Percentiles rank a stretch among this genome's conserved stretches.
Evolutionary conservation across 352 stramenopile genomes (phyloP).

Genomic region (Phytopythium oedochilum): DNA sequence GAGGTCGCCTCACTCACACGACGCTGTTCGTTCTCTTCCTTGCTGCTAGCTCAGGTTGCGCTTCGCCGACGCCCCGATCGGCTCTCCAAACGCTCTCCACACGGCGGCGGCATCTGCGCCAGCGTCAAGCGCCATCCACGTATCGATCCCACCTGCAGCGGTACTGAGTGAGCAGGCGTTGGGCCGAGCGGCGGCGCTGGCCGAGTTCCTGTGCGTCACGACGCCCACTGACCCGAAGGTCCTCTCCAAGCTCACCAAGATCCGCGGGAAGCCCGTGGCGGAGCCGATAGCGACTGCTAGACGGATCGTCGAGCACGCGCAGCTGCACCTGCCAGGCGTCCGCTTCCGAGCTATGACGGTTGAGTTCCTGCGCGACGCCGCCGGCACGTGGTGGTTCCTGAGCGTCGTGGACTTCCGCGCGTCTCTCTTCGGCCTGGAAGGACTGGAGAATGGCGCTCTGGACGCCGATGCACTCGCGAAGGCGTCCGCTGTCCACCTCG

Average conservation of each 20-base stretch:
- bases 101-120: not conserved
- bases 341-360: slow-evolving; percentile 46
- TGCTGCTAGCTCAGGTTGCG: slow-evolving; percentile 31
- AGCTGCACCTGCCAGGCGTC: slow-evolving; percentile 53
- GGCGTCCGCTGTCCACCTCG: slow-evolving; percentile 35
- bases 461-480: slow-evolving; percentile 15
- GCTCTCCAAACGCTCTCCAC: slow-evolving; percentile 1
- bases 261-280: slow-evolving; percentile 46
- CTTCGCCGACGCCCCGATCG: slow-evolving; percentile 12
- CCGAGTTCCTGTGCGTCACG: slow-evolving; percentile 36
- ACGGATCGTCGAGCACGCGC: slow-evolving; percentile 59
- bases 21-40: not conserved
- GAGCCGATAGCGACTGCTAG: slow-evolving; percentile 44
- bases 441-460: not conserved
- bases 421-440: slow-evolving; percentile 9
- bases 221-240: slow-evolving; percentile 27
- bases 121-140: not conserved
- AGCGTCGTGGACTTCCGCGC: slow-evolving; percentile 53
- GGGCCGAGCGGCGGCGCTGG: slow-evolving; percentile 13
- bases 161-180: slow-evolving; percentile 27
- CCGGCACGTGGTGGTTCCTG: slow-evolving; percentile 66
- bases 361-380: slow-evolving; percentile 68
- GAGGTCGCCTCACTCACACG: not conserved
- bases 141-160: slow-evolving; percentile 6
- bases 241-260: slow-evolving; percentile 36